Conservation (phyloP, 352 stramenopile species). For the Elongisporangium anandrum region DNA sequence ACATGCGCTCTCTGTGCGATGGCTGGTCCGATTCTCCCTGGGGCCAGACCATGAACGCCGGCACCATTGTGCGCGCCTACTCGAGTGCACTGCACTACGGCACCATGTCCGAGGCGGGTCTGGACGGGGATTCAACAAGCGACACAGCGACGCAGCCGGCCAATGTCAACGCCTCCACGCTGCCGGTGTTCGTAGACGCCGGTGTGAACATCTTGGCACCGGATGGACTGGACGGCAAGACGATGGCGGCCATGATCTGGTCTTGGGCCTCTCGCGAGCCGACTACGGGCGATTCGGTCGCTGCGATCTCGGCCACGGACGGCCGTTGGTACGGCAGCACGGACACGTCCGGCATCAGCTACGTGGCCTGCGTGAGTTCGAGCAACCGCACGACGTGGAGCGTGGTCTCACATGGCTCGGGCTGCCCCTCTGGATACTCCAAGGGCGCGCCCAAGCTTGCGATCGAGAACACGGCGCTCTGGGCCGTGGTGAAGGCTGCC, state of each 20-base stretch:
- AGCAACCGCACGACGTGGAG: conserved; percentile 40
- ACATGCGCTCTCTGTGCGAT: conserved; percentile 38
- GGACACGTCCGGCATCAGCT: conserved; percentile 30
- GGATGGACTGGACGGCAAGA: conserved; percentile 43
- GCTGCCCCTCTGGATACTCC: conserved; percentile 32
- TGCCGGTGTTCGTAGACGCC: conserved; percentile 40
- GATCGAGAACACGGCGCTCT: conserved; percentile 49
- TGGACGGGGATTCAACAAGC: conserved; percentile 12
- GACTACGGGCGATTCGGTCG: conserved; percentile 23
- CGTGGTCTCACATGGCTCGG: conserved; percentile 39
- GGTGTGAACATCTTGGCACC: conserved; percentile 61
- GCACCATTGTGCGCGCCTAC: conserved; percentile 43
- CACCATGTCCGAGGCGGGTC: conserved; percentile 30
- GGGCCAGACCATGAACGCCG: conserved; percentile 35
- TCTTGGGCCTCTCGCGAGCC: conserved; percentile 55
- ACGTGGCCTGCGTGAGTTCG: conserved; percentile 52
- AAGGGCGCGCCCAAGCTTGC: conserved; percentile 28
- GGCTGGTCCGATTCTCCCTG: conserved; percentile 42
- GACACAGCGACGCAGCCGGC: conserved; percentile 16
- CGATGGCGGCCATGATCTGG: conserved; percentile 57
- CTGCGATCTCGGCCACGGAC: conserved; percentile 41
- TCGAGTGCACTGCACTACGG: conserved; percentile 47
- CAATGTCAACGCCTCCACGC: conserved; percentile 25
- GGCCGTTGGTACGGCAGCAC: conserved; percentile 50
- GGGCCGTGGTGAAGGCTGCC: conserved; percentile 20